phyloP scores from a whole-genome alignment of 148 eudicot species.

The Euryodendron excelsum region DNA sequence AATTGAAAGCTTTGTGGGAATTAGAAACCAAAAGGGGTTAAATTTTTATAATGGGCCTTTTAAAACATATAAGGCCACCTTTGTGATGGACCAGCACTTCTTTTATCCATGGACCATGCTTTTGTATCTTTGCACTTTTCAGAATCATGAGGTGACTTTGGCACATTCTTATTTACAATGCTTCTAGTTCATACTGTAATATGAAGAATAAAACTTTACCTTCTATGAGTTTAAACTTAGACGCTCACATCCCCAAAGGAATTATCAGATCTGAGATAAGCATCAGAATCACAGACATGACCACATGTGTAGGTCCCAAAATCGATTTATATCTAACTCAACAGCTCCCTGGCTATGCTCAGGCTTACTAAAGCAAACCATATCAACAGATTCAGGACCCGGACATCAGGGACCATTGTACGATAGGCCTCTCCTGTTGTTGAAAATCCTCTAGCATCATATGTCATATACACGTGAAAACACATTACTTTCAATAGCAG shows the following conservation, averaged over 20 bases:
- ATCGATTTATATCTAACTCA: not conserved
- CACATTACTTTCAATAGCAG: too few species aligned
- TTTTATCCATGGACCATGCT: not conserved
- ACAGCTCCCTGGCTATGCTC: not conserved
- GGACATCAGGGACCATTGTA: not conserved
- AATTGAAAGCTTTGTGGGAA: not conserved
- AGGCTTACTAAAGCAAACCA: not conserved
- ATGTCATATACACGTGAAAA: too few species aligned
- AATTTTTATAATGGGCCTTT: not conserved
- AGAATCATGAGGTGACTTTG: not conserved
- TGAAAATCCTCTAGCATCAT: too few species aligned
- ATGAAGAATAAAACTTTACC: too few species aligned
- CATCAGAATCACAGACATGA: too few species aligned
- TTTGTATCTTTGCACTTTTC: not conserved
- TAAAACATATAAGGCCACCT: not conserved
- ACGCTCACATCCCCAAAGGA: not conserved
- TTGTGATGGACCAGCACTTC: not conserved
- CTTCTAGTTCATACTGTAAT: too few species aligned
- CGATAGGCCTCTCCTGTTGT: not conserved
- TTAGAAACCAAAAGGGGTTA: not conserved
- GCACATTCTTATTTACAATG: not conserved
- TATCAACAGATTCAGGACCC: not conserved
- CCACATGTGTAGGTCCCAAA: not conserved
- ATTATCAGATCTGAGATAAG: too few species aligned
- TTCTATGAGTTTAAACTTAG: not conserved